Base-by-base conservation (phyloP, 2,329 filamentous ascomycete genomes). In the Penicillium sp. region DNA sequence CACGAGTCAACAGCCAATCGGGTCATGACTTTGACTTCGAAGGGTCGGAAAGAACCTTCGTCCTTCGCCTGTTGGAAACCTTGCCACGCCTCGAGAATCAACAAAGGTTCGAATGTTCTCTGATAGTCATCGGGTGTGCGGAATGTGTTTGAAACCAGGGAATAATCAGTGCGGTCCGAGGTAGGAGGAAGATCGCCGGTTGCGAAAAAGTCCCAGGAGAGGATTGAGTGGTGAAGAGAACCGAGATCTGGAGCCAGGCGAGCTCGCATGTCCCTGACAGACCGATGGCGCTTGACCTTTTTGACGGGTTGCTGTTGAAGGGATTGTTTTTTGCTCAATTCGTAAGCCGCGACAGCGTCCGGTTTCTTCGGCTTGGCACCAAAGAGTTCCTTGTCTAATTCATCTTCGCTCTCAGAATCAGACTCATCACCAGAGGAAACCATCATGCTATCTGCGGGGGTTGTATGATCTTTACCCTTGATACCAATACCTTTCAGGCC, bases 161-260 rank as follows among this genome's bases (percentile, higher is more conserved):
- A 85, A 67, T 93, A 96, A 42, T 85, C 81, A 46, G 86, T 86
- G 16, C 85, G 85, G 49, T 84, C 87, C 6, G 82, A 80, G 54
- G 81, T 83, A 0, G 94, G 92, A 6, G 94, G 94, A 56, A 92
- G 89, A 66, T 92, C 90, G 29, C 91, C 91, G 44, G 86, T 79
- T 66, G 96, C 89, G 72, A 97, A 99, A 62, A 95, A 96, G 62
- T 99, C 90, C 94, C 94, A 99, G 53, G 88, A 84, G 3, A 99
- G 83, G 48, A 99, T 91, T 18, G 87, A 87, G 65, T 89, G 87
- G 70, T 97, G 94, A 31, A 99, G 77, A 16, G 85, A 81, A 37
- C 91, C 88, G 75, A 99, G 88, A 61, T 95, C 90, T 8, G 95
- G 94, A 32, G 92, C 89, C 56, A 99, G 80, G 59, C 94, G 88